Percentiles rank a stretch among this genome's conserved stretches.
phyloP scores from a whole-genome alignment of 2,329 filamentous ascomycete species.

The Xylaria sp. region DNA sequence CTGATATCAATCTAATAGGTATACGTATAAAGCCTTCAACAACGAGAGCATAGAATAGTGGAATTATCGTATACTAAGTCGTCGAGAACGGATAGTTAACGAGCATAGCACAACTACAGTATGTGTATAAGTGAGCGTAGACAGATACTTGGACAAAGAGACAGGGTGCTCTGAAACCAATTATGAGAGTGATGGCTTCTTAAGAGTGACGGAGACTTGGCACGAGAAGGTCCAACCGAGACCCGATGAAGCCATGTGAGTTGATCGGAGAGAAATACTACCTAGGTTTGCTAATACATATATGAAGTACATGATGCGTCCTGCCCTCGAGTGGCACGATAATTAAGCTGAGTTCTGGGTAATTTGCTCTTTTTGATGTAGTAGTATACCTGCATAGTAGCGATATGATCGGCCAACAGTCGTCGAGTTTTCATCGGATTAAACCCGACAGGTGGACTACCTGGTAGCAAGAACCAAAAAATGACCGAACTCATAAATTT shows the following conservation, averaged over 20 bases:
- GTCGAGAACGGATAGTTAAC: background rate
- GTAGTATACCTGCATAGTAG: background rate
- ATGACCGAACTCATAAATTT: too few relatives aligned
- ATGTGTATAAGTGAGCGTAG: background rate
- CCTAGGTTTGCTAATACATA: constrained; percentile 10
- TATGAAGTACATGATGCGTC: background rate
- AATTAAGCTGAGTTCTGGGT: background rate
- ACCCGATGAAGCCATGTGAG: constrained; percentile 7
- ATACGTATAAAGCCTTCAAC: background rate
- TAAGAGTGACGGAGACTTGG: background rate
- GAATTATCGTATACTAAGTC: background rate
- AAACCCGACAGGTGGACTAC: background rate
- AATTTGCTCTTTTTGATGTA: background rate
- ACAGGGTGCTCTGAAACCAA: background rate
- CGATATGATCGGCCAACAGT: background rate
- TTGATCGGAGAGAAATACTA: background rate
- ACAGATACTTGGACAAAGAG: background rate
- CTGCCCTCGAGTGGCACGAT: background rate
- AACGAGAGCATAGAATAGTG: background rate
- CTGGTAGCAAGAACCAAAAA: background rate
- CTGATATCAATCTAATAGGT: background rate
- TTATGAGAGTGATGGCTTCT: background rate
- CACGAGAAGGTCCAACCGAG: constrained; percentile 5
- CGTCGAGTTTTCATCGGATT: background rate
- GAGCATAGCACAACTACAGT: constrained; percentile 9